phyloP scores from a whole-genome alignment of 768 basidiomycete species.

The Nevesoporus exiguus region DNA sequence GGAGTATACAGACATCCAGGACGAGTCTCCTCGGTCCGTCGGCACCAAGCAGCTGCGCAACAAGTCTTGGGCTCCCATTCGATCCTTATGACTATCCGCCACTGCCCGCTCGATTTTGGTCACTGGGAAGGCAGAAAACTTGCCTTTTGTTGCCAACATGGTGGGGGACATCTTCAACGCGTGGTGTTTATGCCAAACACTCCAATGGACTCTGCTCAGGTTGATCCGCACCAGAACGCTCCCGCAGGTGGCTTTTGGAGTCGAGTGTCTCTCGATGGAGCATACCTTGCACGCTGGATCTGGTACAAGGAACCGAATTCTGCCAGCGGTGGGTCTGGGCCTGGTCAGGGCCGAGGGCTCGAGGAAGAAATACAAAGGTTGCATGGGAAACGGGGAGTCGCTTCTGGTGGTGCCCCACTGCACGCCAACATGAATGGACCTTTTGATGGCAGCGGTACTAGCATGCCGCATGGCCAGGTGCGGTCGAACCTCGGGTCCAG shows the following conservation, averaged over 20 bases:
- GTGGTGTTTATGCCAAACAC: conserved; percentile 67
- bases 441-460: conserved; percentile 49
- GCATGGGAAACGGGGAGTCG: conserved; percentile 71
- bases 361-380: conserved; percentile 78
- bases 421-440: conserved; percentile 58
- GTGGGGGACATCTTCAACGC: conserved; percentile 83
- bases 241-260: conserved; percentile 67
- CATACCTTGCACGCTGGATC: conserved; percentile 82
- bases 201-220: conserved; percentile 75
- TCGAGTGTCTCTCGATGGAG: conserved; percentile 67
- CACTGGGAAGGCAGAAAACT: conserved; percentile 79
- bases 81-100: conserved; percentile 73
- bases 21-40: conserved; percentile 25
- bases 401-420: conserved; percentile 52
- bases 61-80: conserved; percentile 62
- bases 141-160: conserved; percentile 76
- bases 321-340: conserved; percentile 27
- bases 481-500: conserved; percentile 51
- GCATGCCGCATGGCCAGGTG: conserved; percentile 60
- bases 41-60: conserved; percentile 22
- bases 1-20: conserved; percentile 29
- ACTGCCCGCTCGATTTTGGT: conserved; percentile 66
- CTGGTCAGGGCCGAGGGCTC: conserved; percentile 47
- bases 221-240: conserved; percentile 66
- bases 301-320: conserved; percentile 64